phyloP scores from a whole-genome alignment of 768 basidiomycete genomes.

The Russula griseocarnosa region DNA sequence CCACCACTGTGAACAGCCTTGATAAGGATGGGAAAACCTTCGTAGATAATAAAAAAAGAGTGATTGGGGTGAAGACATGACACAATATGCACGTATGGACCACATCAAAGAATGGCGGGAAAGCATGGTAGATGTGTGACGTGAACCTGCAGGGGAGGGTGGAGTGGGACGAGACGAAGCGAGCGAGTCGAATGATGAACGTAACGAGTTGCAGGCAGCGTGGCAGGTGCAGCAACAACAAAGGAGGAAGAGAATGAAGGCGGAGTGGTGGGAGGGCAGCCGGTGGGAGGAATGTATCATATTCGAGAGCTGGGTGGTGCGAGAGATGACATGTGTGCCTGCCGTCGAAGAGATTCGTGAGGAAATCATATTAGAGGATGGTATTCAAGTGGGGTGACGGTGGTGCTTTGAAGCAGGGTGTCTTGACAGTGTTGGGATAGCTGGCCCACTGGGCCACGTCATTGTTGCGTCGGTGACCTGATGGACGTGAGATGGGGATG shows the following conservation, averaged over 20 bases:
- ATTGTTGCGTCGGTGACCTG: too few relatives aligned
- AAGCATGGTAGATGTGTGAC: constrained; percentile 40
- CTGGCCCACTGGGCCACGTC: too few relatives aligned
- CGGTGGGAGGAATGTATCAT: not conserved
- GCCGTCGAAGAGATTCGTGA: too few relatives aligned
- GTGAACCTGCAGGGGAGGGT: constrained; percentile 52
- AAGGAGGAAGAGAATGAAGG: not conserved
- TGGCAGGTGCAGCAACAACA: not conserved
- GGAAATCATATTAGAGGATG: too few relatives aligned
- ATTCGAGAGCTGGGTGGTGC: too few relatives aligned
- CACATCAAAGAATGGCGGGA: constrained; percentile 39
- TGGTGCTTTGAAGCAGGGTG: too few relatives aligned
- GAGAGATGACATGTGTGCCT: too few relatives aligned
- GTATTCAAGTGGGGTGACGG: too few relatives aligned
- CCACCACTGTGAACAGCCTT: constrained; percentile 98
- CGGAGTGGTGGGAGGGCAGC: not conserved
- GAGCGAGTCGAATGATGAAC: constrained; percentile 36
- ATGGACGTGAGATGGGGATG: too few relatives aligned
- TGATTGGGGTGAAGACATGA: not conserved
- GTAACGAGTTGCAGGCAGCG: constrained; percentile 34
- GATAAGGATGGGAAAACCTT: constrained; percentile 87
- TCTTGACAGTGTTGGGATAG: too few relatives aligned
- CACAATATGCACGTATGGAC: constrained; percentile 50
- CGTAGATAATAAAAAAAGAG: not conserved
- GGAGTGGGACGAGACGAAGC: constrained; percentile 57